Base-by-base conservation (phyloP, 768 basidiomycete genomes). In the Amanita rimosa region DNA sequence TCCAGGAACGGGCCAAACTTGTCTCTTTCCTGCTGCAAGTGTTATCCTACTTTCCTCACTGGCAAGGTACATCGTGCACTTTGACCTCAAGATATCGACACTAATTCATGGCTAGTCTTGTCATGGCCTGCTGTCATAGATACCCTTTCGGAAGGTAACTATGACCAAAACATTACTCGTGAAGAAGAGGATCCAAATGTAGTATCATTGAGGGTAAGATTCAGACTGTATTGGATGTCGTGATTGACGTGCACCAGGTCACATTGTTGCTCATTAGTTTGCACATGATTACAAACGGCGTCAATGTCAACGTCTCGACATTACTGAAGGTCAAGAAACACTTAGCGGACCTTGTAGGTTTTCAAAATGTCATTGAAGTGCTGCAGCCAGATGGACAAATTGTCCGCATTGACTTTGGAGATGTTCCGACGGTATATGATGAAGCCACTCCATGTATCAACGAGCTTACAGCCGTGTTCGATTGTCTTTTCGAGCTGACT, bases 11-110 rank as follows among this genome's bases (percentile, higher is more conserved):
- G 13, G 63, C 75, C 29, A 74, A 69, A 44, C 67, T 88, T 9
- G 66, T 78, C 13, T 67, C 72, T 7, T 88, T 87, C 62, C 65
- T 87, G 14, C 70, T 78, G 26, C 83, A 82, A 55, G 69, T 89
- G 24, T 78, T 70, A n/a, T 69, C 82, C 0, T 74, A 83, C 62
- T 82, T 86, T 61, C 73, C 82, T 14, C 60, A 54, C 11, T 88
- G 85, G 85, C 68, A 69, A 73, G 70, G 85, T 84, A 54, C 47
- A 4, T 29, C 49, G 19, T 40, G n/a, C n/a, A 39, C n/a, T 17
- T 17, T 43, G 9, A 27, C 24, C n/a, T 24, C 16, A 1, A 9
- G 22, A 37, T 33, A 27, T 48, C 26, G 11, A 10, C 6, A 9
- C 13, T 49, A 26, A 27, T 35, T n/a, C 24, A 13, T 17, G 14